A percentile compares a stretch with the other conserved stretches of the same genome.
Evolutionary conservation across 306 rosid genomes (phyloP).

Genomic region (Castanospermum australe): DNA sequence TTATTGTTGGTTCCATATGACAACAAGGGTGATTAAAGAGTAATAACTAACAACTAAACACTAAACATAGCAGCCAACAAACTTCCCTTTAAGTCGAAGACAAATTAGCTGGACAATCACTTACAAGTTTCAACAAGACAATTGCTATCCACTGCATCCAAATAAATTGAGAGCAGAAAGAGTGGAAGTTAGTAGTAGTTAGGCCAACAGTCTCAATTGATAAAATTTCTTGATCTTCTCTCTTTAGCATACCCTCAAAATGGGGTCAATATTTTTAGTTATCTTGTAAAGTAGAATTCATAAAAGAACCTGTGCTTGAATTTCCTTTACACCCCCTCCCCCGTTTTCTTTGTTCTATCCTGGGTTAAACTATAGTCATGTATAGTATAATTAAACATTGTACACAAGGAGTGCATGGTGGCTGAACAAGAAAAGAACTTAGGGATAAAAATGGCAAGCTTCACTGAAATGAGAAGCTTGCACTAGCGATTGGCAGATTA

Average conservation of each 20-base stretch:
- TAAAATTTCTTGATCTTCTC: too few species aligned
- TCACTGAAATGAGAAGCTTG: not conserved
- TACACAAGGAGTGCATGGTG: not conserved
- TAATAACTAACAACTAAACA: not conserved
- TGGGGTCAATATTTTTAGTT: not conserved
- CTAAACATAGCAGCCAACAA: not conserved
- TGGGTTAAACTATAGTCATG: not conserved
- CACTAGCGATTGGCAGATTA: not conserved
- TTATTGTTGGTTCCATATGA: not conserved
- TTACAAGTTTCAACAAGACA: not conserved
- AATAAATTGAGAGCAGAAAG: not conserved
- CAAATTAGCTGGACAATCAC: not conserved
- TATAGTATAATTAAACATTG: not conserved
- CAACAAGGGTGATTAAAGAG: not conserved
- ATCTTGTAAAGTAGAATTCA: not conserved
- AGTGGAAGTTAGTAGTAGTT: not conserved
- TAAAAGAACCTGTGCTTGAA: not conserved
- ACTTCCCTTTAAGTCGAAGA: not conserved
- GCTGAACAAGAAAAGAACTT: not conserved
- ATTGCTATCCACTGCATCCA: not conserved
- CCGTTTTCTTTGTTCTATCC: not conserved
- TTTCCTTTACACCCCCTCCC: not conserved
- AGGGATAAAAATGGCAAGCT: constrained; percentile 17
- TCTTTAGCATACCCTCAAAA: not conserved
- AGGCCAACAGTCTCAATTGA: not conserved